A percentile compares a stretch with the other conserved stretches of the same genome.
These are phyloP conservation scores for Lactarius hengduanensis DNA, from an alignment of 768 basidiomycete species.

Conservation along the genomic window DNA sequence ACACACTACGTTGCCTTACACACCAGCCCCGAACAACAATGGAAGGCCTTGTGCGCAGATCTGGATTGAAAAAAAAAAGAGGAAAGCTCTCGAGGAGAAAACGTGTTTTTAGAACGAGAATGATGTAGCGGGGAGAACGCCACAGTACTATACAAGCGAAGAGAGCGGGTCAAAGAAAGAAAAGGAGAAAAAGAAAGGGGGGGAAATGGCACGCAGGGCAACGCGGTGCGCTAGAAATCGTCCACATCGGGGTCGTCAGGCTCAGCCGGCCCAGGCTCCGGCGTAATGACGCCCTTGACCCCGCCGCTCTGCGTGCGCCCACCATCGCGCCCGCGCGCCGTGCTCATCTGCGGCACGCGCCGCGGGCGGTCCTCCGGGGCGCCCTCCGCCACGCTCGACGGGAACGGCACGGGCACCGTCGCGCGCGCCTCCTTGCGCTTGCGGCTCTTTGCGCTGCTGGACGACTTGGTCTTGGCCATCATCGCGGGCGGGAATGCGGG, in stretches of 20 bases:
- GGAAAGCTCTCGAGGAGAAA: not conserved
- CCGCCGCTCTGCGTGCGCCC: slow-evolving; percentile 85
- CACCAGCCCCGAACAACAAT: slow-evolving; percentile 8
- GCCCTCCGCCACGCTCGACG: slow-evolving; percentile 27
- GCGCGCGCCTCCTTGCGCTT: slow-evolving; percentile 41
- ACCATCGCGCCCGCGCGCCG: slow-evolving; percentile 70
- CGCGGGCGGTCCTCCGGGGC: slow-evolving; percentile 14
- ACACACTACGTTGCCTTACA: slow-evolving; percentile 6
- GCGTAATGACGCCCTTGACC: slow-evolving; percentile 66
- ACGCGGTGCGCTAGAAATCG: slow-evolving; percentile 30
- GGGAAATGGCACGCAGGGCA: not conserved
- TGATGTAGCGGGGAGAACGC: not conserved
- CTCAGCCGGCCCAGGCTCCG: slow-evolving; percentile 7
- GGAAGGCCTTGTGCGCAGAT: not conserved
- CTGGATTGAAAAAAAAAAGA: slow-evolving; percentile 1
- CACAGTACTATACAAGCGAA: slow-evolving; percentile 13
- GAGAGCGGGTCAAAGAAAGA: slow-evolving; percentile 3
- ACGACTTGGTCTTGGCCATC: slow-evolving; percentile 29
- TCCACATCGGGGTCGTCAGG: slow-evolving; percentile 35
- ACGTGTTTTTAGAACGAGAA: not conserved
- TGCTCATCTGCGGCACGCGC: slow-evolving; percentile 61
- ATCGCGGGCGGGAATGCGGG: slow-evolving; percentile 14
- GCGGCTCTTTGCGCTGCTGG: slow-evolving; percentile 39
- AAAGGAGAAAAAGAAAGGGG: not conserved
- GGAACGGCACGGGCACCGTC: slow-evolving; percentile 27